Evolutionary conservation across 2,329 filamentous ascomycete genomes (phyloP).

Genomic region (Penicillium sp.): DNA sequence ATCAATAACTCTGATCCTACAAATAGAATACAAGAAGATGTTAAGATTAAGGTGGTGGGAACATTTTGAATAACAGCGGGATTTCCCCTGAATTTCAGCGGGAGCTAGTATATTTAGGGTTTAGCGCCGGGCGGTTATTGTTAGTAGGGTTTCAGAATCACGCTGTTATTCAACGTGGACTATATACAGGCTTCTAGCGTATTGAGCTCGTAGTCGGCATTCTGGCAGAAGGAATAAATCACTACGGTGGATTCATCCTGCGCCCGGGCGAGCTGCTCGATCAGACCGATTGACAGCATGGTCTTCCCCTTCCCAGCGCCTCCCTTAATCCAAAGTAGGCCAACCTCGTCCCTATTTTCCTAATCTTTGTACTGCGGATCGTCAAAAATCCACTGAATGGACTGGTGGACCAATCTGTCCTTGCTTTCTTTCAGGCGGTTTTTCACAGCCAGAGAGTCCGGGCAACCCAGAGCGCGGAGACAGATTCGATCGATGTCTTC

Average conservation of each 20-base stretch:
- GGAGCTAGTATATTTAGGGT: too few species aligned
- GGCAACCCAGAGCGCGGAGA: conserved; percentile 11
- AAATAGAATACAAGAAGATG: too few species aligned
- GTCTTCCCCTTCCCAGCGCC: conserved; percentile 45
- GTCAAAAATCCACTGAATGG: conserved; percentile 27
- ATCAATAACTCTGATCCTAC: too few species aligned
- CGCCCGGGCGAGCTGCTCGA: conserved; percentile 24
- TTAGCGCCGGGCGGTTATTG: too few species aligned
- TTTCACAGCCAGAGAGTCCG: conserved; percentile 15
- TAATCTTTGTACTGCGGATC: conserved; percentile 23
- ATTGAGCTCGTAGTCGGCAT: conserved; percentile 20
- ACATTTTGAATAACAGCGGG: too few species aligned
- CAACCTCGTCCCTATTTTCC: conserved; percentile 21
- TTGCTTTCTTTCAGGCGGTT: conserved; percentile 20
- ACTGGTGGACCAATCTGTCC: conserved; percentile 19
- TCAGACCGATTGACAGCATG: conserved; percentile 40
- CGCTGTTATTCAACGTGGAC: too few species aligned
- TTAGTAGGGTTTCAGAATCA: too few species aligned
- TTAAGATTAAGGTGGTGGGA: too few species aligned
- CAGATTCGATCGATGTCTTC: conserved; percentile 8
- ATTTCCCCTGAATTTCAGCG: too few species aligned
- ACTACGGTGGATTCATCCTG: conserved; percentile 8
- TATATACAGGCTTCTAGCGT: conserved; percentile 5
- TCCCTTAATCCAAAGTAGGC: conserved; percentile 43
- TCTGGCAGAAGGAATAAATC: conserved; percentile 27